Evolutionary conservation across 1,139 yeast species (phyloP).

Genomic region (Blastobotrys capitulatus): DNA sequence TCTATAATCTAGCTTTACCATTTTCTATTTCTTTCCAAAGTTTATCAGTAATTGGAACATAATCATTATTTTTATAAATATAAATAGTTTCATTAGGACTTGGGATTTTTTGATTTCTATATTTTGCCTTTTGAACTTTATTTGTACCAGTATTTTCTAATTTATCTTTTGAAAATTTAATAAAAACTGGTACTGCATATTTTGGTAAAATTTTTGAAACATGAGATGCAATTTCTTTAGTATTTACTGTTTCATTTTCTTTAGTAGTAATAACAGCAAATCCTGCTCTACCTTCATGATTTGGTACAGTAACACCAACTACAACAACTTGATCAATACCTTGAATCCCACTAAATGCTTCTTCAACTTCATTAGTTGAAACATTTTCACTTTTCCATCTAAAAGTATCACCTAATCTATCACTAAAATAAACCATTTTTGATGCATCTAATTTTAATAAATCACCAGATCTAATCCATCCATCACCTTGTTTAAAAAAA

Average conservation of each 20-base stretch:
- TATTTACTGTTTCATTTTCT: conserved; percentile 23
- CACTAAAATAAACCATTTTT: conserved; percentile 78
- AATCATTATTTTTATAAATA: conserved; percentile 58
- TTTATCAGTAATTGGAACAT: conserved; percentile 51
- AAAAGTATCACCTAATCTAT: conserved; percentile 91
- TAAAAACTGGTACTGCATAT: conserved; percentile 82
- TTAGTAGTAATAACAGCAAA: conserved; percentile 69
- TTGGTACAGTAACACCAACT: conserved; percentile 82
- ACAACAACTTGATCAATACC: conserved; percentile 67
- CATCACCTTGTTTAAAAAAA: conserved; percentile 83
- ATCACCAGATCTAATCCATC: conserved; percentile 89
- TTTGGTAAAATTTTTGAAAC: conserved; percentile 57
- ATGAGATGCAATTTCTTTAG: conserved; percentile 39
- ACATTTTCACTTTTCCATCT: conserved; percentile 98
- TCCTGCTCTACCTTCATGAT: conserved; percentile 95
- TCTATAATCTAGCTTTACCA: conserved; percentile 3
- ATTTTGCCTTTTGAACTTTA: conserved; percentile 75
- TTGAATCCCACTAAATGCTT: conserved; percentile 45
- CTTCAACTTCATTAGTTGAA: conserved; percentile 89
- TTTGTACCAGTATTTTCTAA: conserved; percentile 76
- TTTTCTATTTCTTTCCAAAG: conserved; percentile 43
- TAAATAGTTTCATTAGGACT: conserved; percentile 54
- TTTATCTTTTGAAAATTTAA: conserved; percentile 52
- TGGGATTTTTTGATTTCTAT: conserved; percentile 74
- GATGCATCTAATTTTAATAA: conserved; percentile 63